phyloP scores from a whole-genome alignment of 2,329 filamentous ascomycete species.

The Cercospora sp. region DNA sequence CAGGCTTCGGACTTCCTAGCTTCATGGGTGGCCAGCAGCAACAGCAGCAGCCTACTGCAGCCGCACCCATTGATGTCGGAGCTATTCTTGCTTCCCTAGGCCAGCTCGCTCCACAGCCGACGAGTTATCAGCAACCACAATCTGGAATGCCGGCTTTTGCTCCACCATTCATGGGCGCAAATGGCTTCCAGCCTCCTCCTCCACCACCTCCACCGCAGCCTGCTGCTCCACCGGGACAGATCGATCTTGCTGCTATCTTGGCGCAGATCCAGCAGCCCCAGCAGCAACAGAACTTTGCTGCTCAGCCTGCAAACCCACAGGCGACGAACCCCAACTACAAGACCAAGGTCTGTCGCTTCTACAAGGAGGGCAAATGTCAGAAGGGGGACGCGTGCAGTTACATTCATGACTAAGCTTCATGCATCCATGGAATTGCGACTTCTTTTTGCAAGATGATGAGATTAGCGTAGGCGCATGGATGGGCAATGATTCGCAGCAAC shows the following conservation, averaged over 20 bases:
- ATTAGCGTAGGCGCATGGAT: conserved; percentile 18
- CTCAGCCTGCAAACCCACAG: conserved; percentile 34
- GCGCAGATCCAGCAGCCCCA: conserved; percentile 28
- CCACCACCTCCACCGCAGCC: conserved; percentile 20
- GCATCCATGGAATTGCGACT: not conserved
- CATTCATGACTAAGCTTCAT: conserved; percentile 32
- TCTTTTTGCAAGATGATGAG: conserved; percentile 1
- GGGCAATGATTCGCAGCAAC: not conserved
- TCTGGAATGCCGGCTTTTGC: conserved; percentile 17
- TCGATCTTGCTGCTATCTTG: conserved; percentile 36
- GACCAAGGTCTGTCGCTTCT: conserved; percentile 53
- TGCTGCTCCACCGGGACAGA: conserved; percentile 14
- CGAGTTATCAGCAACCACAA: conserved; percentile 23
- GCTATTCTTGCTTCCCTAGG: conserved; percentile 14
- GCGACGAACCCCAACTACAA: conserved; percentile 34
- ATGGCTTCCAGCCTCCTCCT: conserved; percentile 18
- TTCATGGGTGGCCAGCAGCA: conserved; percentile 10
- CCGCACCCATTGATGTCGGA: conserved; percentile 2
- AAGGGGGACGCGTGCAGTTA: conserved; percentile 44
- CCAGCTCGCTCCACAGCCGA: conserved; percentile 20
- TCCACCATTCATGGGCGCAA: conserved; percentile 25
- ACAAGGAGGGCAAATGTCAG: conserved; percentile 54
- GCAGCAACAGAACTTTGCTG: conserved; percentile 33
- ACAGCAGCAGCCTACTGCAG: conserved; percentile 11
- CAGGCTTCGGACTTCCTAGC: conserved; percentile 17